phyloP scores from a whole-genome alignment of 345 rosid genomes.

The Linum lewisii region DNA sequence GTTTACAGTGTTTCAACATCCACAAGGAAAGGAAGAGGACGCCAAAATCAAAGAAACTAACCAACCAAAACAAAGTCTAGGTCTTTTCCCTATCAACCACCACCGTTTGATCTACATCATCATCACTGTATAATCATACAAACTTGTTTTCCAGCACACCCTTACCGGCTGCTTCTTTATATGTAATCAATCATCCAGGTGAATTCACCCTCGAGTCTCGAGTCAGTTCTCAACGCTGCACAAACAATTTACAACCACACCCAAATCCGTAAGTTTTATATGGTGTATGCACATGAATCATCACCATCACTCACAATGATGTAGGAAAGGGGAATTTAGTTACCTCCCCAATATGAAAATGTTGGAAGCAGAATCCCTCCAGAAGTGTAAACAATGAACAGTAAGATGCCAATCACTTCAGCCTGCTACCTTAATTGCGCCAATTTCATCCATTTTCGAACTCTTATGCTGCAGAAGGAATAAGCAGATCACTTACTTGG shows the following conservation, averaged over 20 bases:
- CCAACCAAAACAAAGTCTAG: constrained; percentile 5
- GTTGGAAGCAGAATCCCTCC: constrained; percentile 29
- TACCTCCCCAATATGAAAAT: constrained; percentile 50
- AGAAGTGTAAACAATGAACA: constrained; percentile 22
- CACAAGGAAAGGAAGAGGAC: constrained; percentile 9
- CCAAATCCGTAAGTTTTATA: not conserved
- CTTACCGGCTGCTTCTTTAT: too few species aligned
- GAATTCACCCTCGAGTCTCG: constrained; percentile 29
- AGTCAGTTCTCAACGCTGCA: constrained; percentile 34
- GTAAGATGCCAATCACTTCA: constrained; percentile 30
- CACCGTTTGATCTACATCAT: constrained; percentile 12
- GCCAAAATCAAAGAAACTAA: constrained; percentile 16
- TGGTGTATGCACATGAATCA: too few species aligned
- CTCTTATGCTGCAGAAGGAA: constrained; percentile 68
- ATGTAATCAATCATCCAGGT: constrained; percentile 22
- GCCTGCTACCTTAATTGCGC: constrained; percentile 84
- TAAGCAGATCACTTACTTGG: constrained; percentile 12
- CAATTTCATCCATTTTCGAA: constrained; percentile 79
- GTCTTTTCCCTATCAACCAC: constrained; percentile 16
- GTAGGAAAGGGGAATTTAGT: constrained; percentile 12
- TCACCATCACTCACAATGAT: too few species aligned
- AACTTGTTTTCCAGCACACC: constrained; percentile 20
- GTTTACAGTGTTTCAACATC: constrained; percentile 21
- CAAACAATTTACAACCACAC: constrained; percentile 9
- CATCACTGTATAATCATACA: constrained; percentile 31